Evolutionary conservation across 257 asterid genomes (phyloP).

Genomic region (Przewalskia tangutica): DNA sequence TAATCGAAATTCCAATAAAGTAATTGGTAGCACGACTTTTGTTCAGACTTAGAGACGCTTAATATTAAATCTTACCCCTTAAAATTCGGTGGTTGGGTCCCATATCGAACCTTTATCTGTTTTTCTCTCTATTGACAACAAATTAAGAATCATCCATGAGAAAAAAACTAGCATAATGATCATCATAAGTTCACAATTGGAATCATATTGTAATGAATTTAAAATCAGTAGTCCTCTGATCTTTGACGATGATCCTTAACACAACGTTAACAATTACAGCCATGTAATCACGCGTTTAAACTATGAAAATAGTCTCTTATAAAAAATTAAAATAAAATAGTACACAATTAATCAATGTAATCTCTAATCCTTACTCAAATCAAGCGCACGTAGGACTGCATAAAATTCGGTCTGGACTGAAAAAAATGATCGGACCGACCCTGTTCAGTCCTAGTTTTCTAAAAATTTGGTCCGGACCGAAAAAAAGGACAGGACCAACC

Average conservation of each 20-base stretch:
- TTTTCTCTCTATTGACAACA: background rate
- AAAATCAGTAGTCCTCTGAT: background rate
- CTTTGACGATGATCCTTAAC: background rate
- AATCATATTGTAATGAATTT: background rate
- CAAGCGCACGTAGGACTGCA: no score
- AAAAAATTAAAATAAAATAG: no score
- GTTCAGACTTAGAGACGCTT: background rate
- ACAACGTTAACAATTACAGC: background rate
- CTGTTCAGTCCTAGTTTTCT: no score
- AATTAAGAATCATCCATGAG: background rate
- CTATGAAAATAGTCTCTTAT: no score
- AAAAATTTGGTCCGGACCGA: no score
- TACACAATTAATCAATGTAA: no score
- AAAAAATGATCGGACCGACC: no score
- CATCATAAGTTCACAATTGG: background rate
- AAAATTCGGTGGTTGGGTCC: slow-evolving; percentile 17
- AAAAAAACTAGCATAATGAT: background rate
- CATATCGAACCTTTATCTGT: background rate
- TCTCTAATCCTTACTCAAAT: no score
- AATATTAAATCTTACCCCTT: slow-evolving; percentile 3
- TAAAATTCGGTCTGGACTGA: no score
- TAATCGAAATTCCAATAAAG: slow-evolving; percentile 1
- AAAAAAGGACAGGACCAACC: no score
- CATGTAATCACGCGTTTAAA: no score
- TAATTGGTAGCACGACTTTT: slow-evolving; percentile 2